phyloP scores from a whole-genome alignment of 2,329 filamentous ascomycete genomes.

The Drechmeria coniospora region DNA sequence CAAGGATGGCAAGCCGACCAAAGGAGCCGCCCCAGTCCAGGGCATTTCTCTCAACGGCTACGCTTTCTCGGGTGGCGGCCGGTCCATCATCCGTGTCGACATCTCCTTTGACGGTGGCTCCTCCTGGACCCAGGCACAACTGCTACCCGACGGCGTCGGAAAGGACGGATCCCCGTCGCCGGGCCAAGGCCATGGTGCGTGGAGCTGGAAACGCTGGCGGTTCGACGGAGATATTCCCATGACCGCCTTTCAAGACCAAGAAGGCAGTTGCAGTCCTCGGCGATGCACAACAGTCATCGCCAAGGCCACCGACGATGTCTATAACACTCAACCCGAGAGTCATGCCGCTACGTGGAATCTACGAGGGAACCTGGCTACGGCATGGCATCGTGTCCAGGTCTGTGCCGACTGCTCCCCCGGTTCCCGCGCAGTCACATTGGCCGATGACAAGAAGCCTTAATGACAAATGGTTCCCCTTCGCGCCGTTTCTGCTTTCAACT shows the following conservation, averaged over 20 bases:
- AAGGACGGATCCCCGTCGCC: constrained; percentile 11
- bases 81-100: constrained; percentile 51
- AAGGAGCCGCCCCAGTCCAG: constrained; percentile 5
- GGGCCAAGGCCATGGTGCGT: constrained; percentile 31
- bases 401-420: constrained; percentile 15
- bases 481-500: no score
- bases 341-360: constrained; percentile 47
- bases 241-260: constrained; percentile 9
- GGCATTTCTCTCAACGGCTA: constrained; percentile 39
- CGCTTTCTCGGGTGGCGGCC: constrained; percentile 52
- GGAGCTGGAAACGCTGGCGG: constrained; percentile 53
- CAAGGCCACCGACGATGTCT: constrained; percentile 50
- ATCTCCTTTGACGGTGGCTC: constrained; percentile 46
- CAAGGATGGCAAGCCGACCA: background rate
- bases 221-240: constrained; percentile 32
- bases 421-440: background rate
- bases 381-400: constrained; percentile 43
- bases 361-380: constrained; percentile 49
- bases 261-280: constrained; percentile 2
- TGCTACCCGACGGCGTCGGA: constrained; percentile 32
- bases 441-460: no score
- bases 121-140: constrained; percentile 47
- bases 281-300: constrained; percentile 39
- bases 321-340: constrained; percentile 50
- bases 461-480: no score